phyloP scores from a whole-genome alignment of 495 filamentous ascomycete genomes.

The Tuber umbilicatum region DNA sequence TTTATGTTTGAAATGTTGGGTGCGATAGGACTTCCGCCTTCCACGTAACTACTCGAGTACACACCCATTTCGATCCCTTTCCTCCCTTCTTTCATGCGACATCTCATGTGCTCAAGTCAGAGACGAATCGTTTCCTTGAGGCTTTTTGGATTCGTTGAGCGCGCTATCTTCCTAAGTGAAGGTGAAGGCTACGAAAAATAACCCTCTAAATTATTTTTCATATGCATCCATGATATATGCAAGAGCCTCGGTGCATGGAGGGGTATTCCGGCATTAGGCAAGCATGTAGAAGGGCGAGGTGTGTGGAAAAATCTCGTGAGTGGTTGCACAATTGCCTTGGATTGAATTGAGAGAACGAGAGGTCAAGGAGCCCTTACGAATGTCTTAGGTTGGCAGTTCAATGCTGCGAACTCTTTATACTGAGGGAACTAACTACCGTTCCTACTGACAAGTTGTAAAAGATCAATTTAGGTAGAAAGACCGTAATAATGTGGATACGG shows the following conservation, averaged over 20 bases:
- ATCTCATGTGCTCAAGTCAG: neutral
- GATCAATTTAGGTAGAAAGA: neutral
- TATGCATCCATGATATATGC: neutral
- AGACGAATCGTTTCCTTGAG: neutral
- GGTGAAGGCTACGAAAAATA: neutral
- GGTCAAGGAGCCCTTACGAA: too few relatives aligned
- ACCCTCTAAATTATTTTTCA: neutral
- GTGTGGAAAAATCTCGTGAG: neutral
- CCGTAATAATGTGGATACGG: neutral
- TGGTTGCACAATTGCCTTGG: neutral
- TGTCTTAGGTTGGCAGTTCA: neutral
- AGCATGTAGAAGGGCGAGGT: neutral
- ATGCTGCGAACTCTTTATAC: neutral
- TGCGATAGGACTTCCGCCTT: neutral
- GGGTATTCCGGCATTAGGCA: neutral
- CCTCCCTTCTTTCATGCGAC: neutral
- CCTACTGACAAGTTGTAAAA: neutral
- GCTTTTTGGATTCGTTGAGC: neutral
- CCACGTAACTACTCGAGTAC: neutral
- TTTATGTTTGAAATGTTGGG: neutral
- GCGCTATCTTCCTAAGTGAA: neutral
- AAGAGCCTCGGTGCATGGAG: too few relatives aligned
- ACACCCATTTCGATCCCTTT: neutral
- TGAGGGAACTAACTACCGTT: neutral
- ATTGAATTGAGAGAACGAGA: neutral